Base-by-base conservation (phyloP, 2,329 filamentous ascomycete genomes). In the Pseudogymnoascus sp. region DNA sequence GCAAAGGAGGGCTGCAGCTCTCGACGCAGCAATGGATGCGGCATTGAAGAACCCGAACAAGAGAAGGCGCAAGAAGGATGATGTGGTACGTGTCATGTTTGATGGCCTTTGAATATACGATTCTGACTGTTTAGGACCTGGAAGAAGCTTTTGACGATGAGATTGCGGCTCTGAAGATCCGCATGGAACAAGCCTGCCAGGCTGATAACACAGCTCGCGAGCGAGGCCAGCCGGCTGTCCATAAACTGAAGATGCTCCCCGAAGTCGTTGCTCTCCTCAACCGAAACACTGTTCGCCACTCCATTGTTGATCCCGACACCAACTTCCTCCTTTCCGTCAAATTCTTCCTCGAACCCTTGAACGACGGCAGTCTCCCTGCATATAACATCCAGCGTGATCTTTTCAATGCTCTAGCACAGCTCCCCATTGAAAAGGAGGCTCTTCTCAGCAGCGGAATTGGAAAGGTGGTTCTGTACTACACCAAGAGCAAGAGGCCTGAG, bases 351-450 rank as follows among this genome's bases (percentile, higher is more conserved):
- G 95, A 99, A 75, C 95, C 95, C 0, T 83, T 98, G 54, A 92
- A 93, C 71, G 93, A 98, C 73, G 95, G 93, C 64, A 93, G 91
- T 66, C 83, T 99, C 61, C 95, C 95, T 0, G 93, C 95, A 31
- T 99, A 97, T 79, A 95, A 95, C 74, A 98, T 99, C 69, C 95
- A 99, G 79, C 91, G 93, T 67, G 93, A 98, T 74, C 85, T 99
- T 48, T 95, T 99, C 75, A 85, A 85, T 25, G 89, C 91, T 23
- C 81, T 99, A 39, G 84, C 83, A 16, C 88, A 86, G 71, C 83
- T 98, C 4, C 92, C 92, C 5, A 92, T 98, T 69, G 90, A 92
- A 74, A 97, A 97, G 74, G 95, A 98, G 71, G 85, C 89, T 1
- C 83, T 99, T 13, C 83, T 96, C 21, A 93, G 92, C 68, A 96